Conservation (phyloP, 768 basidiomycete genomes). For the Clitopilus hobsonii region DNA sequence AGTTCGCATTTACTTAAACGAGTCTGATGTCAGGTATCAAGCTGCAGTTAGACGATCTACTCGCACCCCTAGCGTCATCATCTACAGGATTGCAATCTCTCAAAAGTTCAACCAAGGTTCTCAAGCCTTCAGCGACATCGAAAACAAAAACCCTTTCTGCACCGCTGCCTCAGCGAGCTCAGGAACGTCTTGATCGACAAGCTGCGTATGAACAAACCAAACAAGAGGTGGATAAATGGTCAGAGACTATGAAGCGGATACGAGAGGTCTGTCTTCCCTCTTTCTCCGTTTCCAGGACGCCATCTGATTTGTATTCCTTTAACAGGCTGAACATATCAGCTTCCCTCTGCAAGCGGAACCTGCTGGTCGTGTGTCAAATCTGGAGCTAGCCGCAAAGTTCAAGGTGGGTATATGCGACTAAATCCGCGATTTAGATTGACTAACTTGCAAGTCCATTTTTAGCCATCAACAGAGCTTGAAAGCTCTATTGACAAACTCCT, state of each 20-base stretch:
- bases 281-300: not conserved
- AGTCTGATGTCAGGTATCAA: conserved; percentile 36
- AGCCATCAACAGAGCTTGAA: conserved; percentile 87
- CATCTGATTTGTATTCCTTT: no score
- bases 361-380: conserved; percentile 55
- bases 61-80: conserved; percentile 67
- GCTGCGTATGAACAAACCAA: conserved; percentile 95
- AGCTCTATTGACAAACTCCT: conserved; percentile 78
- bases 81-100: conserved; percentile 52
- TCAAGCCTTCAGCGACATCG: conserved; percentile 41
- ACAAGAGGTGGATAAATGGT: conserved; percentile 92
- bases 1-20: conserved; percentile 8
- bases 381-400: conserved; percentile 80
- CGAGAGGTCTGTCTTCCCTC: conserved; percentile 54
- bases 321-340: conserved; percentile 81
- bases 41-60: conserved; percentile 68
- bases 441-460: not conserved
- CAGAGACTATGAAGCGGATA: conserved; percentile 85
- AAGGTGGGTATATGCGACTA: conserved; percentile 42
- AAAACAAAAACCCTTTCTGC: conserved; percentile 67
- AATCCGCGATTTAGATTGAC: not conserved
- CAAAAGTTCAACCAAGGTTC: conserved; percentile 63
- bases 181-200: conserved; percentile 87
- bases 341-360: conserved; percentile 76
- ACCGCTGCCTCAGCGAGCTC: conserved; percentile 80